phyloP scores from a whole-genome alignment of 2,329 filamentous ascomycete genomes.

The Ophiognomonia clavigignenti-juglandacearum region DNA sequence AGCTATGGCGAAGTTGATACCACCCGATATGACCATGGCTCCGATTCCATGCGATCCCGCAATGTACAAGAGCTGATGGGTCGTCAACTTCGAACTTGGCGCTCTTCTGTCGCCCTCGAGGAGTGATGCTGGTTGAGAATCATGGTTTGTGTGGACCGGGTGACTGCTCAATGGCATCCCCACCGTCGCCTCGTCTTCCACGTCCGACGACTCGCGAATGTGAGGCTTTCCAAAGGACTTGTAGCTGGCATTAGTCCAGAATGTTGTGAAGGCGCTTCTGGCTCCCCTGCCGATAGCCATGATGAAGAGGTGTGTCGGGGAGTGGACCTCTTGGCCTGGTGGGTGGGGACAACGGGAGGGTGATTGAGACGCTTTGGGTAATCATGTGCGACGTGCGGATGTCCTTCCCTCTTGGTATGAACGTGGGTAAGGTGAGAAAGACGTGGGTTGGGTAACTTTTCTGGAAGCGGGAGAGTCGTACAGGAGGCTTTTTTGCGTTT shows the following conservation, averaged over 20 bases:
- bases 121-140: neutral
- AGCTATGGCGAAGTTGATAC: slow-evolving; percentile 47
- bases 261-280: slow-evolving; percentile 4
- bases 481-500: too few relatives aligned
- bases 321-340: neutral
- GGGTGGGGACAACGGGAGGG: too few relatives aligned
- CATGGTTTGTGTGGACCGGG: neutral
- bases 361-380: too few relatives aligned
- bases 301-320: neutral
- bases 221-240: slow-evolving; percentile 2
- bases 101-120: slow-evolving; percentile 9
- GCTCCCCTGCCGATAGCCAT: slow-evolving; percentile 1
- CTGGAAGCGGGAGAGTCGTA: too few relatives aligned
- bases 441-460: too few relatives aligned
- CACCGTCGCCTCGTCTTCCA: neutral
- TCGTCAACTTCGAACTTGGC: slow-evolving; percentile 35
- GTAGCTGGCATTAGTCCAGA: slow-evolving; percentile 2
- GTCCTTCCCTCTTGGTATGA: too few relatives aligned
- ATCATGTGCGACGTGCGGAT: too few relatives aligned
- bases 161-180: slow-evolving; percentile 4
- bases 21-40: slow-evolving; percentile 41
- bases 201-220: slow-evolving; percentile 7
- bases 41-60: slow-evolving; percentile 42
- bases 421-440: too few relatives aligned
- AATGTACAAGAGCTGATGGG: slow-evolving; percentile 44